Evolutionary conservation across 805 yeast genomes (phyloP).

Genomic region (Peterozyma xylosa): DNA sequence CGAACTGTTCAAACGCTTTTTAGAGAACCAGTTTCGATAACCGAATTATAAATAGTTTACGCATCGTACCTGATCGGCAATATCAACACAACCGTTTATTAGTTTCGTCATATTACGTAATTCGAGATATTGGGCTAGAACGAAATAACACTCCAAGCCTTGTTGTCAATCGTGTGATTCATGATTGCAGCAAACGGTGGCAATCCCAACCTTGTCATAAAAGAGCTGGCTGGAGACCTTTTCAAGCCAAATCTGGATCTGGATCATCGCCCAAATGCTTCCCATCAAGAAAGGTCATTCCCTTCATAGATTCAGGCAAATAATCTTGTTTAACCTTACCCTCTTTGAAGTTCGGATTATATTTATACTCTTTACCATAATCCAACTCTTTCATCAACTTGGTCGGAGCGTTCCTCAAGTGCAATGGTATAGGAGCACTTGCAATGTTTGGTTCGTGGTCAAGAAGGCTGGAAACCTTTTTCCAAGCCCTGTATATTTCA

Average conservation of each 20-base stretch:
- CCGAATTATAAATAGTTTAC: too few species aligned
- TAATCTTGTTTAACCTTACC: slow-evolving; percentile 73
- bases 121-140: too few species aligned
- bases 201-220: too few species aligned
- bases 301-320: slow-evolving; percentile 56
- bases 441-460: slow-evolving; percentile 50
- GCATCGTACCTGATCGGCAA: too few species aligned
- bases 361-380: slow-evolving; percentile 78
- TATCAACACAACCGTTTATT: too few species aligned
- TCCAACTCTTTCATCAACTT: slow-evolving; percentile 83
- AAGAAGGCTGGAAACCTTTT: slow-evolving; percentile 52
- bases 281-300: slow-evolving; percentile 42
- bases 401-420: slow-evolving; percentile 93
- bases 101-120: too few species aligned
- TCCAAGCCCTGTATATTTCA: slow-evolving; percentile 76
- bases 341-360: slow-evolving; percentile 71
- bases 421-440: slow-evolving; percentile 66
- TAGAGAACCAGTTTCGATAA: too few species aligned
- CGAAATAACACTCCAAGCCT: too few species aligned
- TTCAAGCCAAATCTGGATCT: slow-evolving; percentile 31
- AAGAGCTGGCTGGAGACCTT: too few species aligned
- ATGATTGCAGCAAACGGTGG: too few species aligned
- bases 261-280: slow-evolving; percentile 43
- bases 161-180: too few species aligned
- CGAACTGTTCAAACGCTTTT: too few species aligned